Evolutionary conservation across 2,329 filamentous ascomycete genomes (phyloP), one percentile per base, ranked within the genome.

Genomic region (Cladophialophora chaetospira): DNA sequence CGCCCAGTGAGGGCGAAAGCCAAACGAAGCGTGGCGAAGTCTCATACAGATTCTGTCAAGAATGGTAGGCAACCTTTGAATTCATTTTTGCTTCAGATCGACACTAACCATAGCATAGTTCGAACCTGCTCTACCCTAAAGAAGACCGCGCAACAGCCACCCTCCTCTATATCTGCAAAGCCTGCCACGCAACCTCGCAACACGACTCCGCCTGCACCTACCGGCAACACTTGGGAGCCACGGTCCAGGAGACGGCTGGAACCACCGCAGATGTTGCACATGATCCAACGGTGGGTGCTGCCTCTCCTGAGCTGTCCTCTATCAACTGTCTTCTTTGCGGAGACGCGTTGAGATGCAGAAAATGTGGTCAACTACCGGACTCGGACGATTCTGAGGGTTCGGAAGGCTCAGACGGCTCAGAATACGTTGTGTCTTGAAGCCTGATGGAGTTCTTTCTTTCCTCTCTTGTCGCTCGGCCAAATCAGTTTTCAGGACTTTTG

Each of bases 61-160:
- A 99, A 82, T 99, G 94, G 87, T 88, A 74, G 67, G 77, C 66
- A 23, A 21, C 13, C 10, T 26, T 25, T 26, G 17, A 33, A 13
- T 49, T 25, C 33, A 38, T 4, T 6, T n/a, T 29, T 17, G 38
- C 15, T 49, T 26, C 28, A 33, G 45, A 43, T 42, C 42, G 10
- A 5, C 15, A 19, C 28, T 35, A 21, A 29, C 36, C 42, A 44
- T 11, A 21, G 21, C 15, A n/a, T 9, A 89, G 87, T 79, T 96
- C 92, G 68, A 99, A 99, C 81, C 89, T 99, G 83, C 82, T 99
- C 53, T 97, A 97, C 71, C 94, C 94, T 48, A 94, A 95, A 76
- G 95, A 99, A 79, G 91, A 99, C 75, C 86, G 88, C 62, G 81
- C 87, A 60, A 86, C 85, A 61, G 89, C 89, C 77, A 87, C 86